phyloP scores from a whole-genome alignment of 305 asterid genomes.

The Petunia hybrid region DNA sequence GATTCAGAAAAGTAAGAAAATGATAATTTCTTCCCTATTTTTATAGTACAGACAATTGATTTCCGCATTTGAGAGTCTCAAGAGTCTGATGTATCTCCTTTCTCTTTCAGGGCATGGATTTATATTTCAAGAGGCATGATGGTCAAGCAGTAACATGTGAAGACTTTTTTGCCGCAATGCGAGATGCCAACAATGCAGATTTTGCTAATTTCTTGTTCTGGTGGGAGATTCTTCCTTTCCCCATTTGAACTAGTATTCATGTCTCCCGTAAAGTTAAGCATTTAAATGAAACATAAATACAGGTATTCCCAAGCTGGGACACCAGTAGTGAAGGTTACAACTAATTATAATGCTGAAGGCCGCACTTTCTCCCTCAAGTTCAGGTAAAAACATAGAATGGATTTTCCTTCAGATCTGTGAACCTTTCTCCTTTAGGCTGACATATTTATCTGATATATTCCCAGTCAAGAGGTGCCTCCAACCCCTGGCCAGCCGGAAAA shows the following conservation, averaged over 20 bases:
- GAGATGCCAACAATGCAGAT: conserved; percentile 93
- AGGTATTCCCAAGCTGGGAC: conserved; percentile 99
- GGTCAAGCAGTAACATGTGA: conserved; percentile 99
- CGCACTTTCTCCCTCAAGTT: conserved; percentile 77
- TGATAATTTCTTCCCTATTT: conserved; percentile 7
- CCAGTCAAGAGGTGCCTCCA: conserved; percentile 94
- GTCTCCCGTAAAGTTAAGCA: conserved; percentile 4
- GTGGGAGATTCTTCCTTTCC: conserved; percentile 49
- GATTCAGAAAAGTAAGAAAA: conserved; percentile 81
- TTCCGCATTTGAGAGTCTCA: conserved; percentile 12
- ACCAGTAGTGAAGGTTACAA: conserved; percentile 70
- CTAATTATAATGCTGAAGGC: conserved; percentile 65
- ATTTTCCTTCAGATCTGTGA: conserved; percentile 18
- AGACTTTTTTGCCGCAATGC: conserved; percentile 95
- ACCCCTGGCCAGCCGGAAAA: conserved; percentile 87
- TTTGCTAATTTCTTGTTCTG: conserved; percentile 84
- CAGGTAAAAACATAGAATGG: conserved; percentile 52
- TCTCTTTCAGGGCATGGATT: conserved; percentile 83
- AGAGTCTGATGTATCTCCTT: conserved; percentile 32
- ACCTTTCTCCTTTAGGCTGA: conserved; percentile 30
- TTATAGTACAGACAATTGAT: conserved; percentile 7
- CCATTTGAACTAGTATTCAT: conserved; percentile 11
- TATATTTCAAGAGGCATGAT: conserved; percentile 90
- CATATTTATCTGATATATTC: conserved; percentile 27
- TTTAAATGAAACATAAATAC: conserved; percentile 33